Base-by-base conservation (phyloP, 108 stramenopile species). In the Fragilariopsis cylindrus region DNA sequence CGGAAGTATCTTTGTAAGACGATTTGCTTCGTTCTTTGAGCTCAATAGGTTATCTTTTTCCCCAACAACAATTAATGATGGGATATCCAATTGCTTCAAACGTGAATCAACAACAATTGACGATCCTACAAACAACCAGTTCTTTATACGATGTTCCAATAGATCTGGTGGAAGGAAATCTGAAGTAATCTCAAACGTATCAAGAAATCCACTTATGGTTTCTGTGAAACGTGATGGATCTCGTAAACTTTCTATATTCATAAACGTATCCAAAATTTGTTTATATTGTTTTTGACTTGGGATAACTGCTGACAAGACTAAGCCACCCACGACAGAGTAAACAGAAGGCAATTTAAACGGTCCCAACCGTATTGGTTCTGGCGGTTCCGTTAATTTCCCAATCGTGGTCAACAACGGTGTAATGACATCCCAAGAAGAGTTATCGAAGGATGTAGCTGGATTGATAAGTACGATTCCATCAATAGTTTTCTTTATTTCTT, bases 361-460 rank as follows among this genome's bases (percentile, higher is more conserved):
- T 8, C 62, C 62, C 4, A 63, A 3, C 15, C 15, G 62, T 15
- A 42, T 57, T 18, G 55, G 53, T 21, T 71, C 43, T 12, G 57
- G 48, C 11, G 11, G 65, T 71, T 56, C 72, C 5, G 87, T 86
- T 18, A 92, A 76, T 5, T 73, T 77, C 19, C 86, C 85, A 5
- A 84, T 57, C 2, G 64, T 50, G 48, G 65, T 66, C 63, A 93
- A 72, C 4, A 90, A 30, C 7, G 92, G 92, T 0, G 81, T 90
- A 13, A 90, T 42, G 39, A 73, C 69, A 47, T 85, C 84, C 96
- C 96, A 97, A 21, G 58, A 56, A 18, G 92, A 90, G 48, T 88
- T 70, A 52, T 94, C 92, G 75, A 94, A 93, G 7, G 91, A 91
- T 3, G 96, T 97, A 21, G 96, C 96, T 52, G 96, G 96, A 69